A percentile compares a stretch with the other conserved stretches of the same genome.
These are phyloP conservation scores for Adiantum capillusveneris DNA, from an alignment of 75 land plant genomes.

Conservation along the genomic window DNA sequence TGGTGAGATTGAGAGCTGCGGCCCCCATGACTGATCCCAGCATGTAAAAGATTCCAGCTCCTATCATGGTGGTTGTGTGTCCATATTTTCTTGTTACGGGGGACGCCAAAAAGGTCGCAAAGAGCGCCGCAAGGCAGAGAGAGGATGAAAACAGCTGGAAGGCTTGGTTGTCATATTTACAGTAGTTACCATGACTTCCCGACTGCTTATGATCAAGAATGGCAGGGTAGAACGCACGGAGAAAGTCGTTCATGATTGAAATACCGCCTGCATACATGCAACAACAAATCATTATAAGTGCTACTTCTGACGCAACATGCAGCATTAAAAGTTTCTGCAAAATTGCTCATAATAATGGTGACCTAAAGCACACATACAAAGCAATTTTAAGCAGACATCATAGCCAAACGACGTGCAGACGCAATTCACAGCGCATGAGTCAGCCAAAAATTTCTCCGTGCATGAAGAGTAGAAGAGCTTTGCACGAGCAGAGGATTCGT, in stretches of 20 bases:
- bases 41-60: constrained; percentile 38
- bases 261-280: constrained; percentile 23
- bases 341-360: no score
- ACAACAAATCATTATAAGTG: no score
- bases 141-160: constrained; percentile 40
- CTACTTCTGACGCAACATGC: no score
- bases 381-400: no score
- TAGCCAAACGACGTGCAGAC: no score
- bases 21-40: constrained; percentile 54
- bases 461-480: no score
- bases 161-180: constrained; percentile 30
- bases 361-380: no score
- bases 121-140: constrained; percentile 33
- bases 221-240: constrained; percentile 24
- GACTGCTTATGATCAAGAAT: constrained; percentile 8
- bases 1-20: constrained; percentile 38
- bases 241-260: constrained; percentile 22
- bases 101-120: constrained; percentile 25
- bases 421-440: no score
- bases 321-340: no score
- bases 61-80: constrained; percentile 2
- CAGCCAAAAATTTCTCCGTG: no score
- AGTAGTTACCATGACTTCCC: constrained; percentile 25
- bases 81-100: constrained; percentile 6
- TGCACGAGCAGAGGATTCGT: no score